Conservation (phyloP, 2,329 filamentous ascomycete genomes). For the Penicillium sp. region DNA sequence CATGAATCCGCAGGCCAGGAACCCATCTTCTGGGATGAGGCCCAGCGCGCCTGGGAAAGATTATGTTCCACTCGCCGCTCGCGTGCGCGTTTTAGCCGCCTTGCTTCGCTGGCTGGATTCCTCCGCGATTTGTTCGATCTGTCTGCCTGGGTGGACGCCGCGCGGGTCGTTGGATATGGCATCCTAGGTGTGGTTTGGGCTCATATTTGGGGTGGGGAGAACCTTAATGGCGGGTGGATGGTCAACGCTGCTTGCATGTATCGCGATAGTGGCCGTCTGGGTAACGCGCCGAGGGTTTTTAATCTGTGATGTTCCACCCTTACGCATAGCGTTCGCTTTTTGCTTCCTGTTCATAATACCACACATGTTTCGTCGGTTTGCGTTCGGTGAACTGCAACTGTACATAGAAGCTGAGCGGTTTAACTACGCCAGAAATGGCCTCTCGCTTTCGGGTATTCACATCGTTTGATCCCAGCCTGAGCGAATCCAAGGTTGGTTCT, state of each 20-base stretch:
- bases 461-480: not conserved
- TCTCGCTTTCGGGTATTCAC: not conserved
- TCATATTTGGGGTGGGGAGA: constrained; percentile 57
- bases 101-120: constrained; percentile 29
- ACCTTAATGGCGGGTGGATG: constrained; percentile 49
- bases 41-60: constrained; percentile 70
- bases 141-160: constrained; percentile 49
- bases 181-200: constrained; percentile 60
- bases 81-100: constrained; percentile 25
- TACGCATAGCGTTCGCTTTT: constrained; percentile 4
- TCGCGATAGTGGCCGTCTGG: constrained; percentile 36
- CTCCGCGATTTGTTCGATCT: constrained; percentile 40
- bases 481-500: not conserved
- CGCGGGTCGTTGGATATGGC: constrained; percentile 54
- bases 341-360: not conserved
- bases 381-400: not conserved
- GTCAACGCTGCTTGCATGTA: constrained; percentile 60
- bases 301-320: constrained; percentile 21
- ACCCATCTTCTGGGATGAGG: constrained; percentile 70
- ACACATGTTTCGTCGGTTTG: not conserved
- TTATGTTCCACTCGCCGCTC: constrained; percentile 49
- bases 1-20: constrained; percentile 73
- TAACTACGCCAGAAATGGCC: not conserved
- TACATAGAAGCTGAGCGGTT: not conserved
- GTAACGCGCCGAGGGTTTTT: constrained; percentile 43